Base-by-base conservation (phyloP, 192 early-diverging fungal species). In the Entophlyctis luteolus region DNA sequence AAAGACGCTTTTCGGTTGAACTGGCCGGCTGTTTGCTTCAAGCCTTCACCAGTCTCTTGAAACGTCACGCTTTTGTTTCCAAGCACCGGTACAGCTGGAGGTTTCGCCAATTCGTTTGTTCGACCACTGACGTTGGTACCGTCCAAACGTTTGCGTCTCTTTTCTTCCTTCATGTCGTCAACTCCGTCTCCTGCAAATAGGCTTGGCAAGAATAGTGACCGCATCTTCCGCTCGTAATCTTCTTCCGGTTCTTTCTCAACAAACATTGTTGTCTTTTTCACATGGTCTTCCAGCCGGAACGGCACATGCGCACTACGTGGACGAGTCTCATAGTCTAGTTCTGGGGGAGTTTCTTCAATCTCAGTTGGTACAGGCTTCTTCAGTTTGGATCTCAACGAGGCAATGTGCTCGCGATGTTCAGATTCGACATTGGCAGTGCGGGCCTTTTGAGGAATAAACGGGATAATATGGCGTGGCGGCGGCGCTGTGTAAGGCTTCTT, bases 301-400 rank as follows among this genome's bases (percentile, higher is more conserved):
- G 47, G 58, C 28, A 28, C 37, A 37, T 70, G 68, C 1, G 68
- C 55, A 47, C 47, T 52, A 20, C 29, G 42, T 32, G 68, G 68
- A 5, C 68, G 68, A 12, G 68, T 70, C 27, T 52, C 48, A 47
- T 54, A 70, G 6, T 32, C 68, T 22, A 52, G 5, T 62, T 70
- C 68, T n/a, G 42, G 45, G 5, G 68, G 68, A 28, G 25, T 22
- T 25, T 48, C 45, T 4, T 35, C 48, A 12, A 6, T 5, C 1
- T 12, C 28, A 0, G 28, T 10, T 14, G 8, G 4, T 4, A 23
- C 10, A 16, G 57, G 57, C 45, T 59, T 59, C 8, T n/a, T 8
- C 37, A 12, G 23, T 49, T 52, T 52, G 42, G 28, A 14, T 65
- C 33, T 65, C 6, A 65, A 33, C 6, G 5, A n/a, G n/a, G 23